Evolutionary conservation across 192 early-diverging fungal species (phyloP), one percentile per base, ranked within the genome.

Genomic region (Podila clonocystis): DNA sequence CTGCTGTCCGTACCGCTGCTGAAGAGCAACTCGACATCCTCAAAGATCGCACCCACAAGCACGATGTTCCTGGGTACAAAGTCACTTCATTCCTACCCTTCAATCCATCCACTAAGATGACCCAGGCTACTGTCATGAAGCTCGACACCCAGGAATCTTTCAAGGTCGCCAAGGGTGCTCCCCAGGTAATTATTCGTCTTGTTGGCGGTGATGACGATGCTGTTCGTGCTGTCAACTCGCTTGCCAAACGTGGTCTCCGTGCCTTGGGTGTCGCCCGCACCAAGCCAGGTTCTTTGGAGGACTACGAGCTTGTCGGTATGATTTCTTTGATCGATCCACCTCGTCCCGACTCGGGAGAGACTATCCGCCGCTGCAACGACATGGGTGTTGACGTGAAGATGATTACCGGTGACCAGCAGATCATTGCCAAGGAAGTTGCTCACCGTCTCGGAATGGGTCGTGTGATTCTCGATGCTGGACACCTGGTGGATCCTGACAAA

Each of bases 341-440:
- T 61, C 91, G 96, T 36, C 93, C 93, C 22, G 97, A 97, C 82
- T 97, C 97, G 24, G 94, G 83, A 38, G 85, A 91, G 65, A 98
- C 97, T 15, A 97, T 98, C 65, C 74, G 82, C 34, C 93, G 94
- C 64, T 97, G 96, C 83, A 87, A 91, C 65, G 83, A 85, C 19
- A 91, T 96, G 82, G 97, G 97, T 55, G 93, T 98, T 4, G 89
- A 93, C 61, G 95, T 97, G 69, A 98, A 98, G 83, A 97, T 98
- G 97, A 94, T 98, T 67, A 98, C 97, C 49, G 97, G 97, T 70
- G 97, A 98, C 84, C 97, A 97, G 86, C 87, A 92, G 70, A 96
- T 97, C 72, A 97, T 97, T 86, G 97, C 93, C 72, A 97, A 96
- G 82, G 96, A 95, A 73, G 94, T 98, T 7, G 96, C 95, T 26